These are phyloP conservation scores for Begonia loranthoides DNA, from an alignment of 306 rosid species.

Conservation along the genomic window DNA sequence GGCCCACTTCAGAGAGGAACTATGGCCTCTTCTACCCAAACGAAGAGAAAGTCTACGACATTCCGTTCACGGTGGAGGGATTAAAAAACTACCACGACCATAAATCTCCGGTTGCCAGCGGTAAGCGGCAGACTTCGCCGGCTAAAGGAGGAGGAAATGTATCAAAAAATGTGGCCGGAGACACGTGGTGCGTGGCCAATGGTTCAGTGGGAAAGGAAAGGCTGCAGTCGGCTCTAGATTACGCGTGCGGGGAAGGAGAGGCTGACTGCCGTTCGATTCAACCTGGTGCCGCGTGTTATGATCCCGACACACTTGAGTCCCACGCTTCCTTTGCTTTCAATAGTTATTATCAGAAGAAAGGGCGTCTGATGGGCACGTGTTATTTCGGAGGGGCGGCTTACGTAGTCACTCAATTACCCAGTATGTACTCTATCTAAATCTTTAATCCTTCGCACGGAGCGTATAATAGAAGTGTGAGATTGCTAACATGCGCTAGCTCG, in stretches of 20 bases:
- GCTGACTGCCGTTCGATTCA: slow-evolving; percentile 88
- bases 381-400: slow-evolving; percentile 83
- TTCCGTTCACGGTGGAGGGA: slow-evolving; percentile 55
- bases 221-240: slow-evolving; percentile 68
- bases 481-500: slow-evolving; percentile 18
- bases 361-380: slow-evolving; percentile 75
- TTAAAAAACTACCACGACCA: slow-evolving; percentile 29
- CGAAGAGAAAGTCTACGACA: slow-evolving; percentile 47
- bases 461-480: too few relatives aligned
- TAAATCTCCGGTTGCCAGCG: slow-evolving; percentile 19
- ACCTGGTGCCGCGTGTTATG: slow-evolving; percentile 51
- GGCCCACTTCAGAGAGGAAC: slow-evolving; percentile 79
- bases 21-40: slow-evolving; percentile 76
- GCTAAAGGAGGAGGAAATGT: slow-evolving; percentile 33
- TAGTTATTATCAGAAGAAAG: slow-evolving; percentile 67
- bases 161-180: slow-evolving; percentile 52
- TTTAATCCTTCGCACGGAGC: not conserved
- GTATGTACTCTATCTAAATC: slow-evolving; percentile 29
- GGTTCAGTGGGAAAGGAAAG: slow-evolving; percentile 40
- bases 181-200: slow-evolving; percentile 94
- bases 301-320: slow-evolving; percentile 57
- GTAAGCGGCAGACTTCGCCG: slow-evolving; percentile 4
- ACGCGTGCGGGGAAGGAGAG: slow-evolving; percentile 91
- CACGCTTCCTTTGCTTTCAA: slow-evolving; percentile 91
- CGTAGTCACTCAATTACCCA: slow-evolving; percentile 89